Conservation (phyloP, 768 basidiomycete genomes). For the Serendipita sp. region DNA sequence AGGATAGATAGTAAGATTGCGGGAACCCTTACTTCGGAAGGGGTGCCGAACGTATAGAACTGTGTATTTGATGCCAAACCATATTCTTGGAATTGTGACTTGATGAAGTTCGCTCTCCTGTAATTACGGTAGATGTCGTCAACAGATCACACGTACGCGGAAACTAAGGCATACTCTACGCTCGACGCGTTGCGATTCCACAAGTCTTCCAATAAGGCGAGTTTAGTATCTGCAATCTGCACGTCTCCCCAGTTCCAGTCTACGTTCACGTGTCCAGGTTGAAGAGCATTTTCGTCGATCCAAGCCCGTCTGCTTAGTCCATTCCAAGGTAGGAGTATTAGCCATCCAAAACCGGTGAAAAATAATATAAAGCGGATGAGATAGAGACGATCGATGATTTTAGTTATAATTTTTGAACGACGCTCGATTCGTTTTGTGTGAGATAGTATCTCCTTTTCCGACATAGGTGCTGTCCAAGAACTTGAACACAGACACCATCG, state of each 20-base stretch:
- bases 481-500: neutral
- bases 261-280: conserved; percentile 82
- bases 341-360: conserved; percentile 60
- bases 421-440: neutral
- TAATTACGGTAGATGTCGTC: neutral
- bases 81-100: conserved; percentile 49
- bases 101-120: conserved; percentile 52
- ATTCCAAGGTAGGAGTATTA: conserved; percentile 56
- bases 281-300: conserved; percentile 91
- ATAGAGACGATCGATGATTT: neutral
- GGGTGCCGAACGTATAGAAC: conserved; percentile 40
- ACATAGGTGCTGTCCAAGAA: conserved; percentile 1
- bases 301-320: conserved; percentile 53
- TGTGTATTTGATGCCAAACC: conserved; percentile 61
- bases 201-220: conserved; percentile 49
- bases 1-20: neutral
- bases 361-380: conserved; percentile 35
- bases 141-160: no score
- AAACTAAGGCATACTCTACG: conserved; percentile 39
- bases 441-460: neutral
- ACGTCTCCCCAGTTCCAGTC: conserved; percentile 90
- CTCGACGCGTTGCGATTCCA: conserved; percentile 48
- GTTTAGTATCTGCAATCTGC: conserved; percentile 65
- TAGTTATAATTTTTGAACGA: neutral
- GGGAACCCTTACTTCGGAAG: conserved; percentile 30